Conservation (phyloP, 2,329 filamentous ascomycete species). For the Teratosphaeria destructans region DNA sequence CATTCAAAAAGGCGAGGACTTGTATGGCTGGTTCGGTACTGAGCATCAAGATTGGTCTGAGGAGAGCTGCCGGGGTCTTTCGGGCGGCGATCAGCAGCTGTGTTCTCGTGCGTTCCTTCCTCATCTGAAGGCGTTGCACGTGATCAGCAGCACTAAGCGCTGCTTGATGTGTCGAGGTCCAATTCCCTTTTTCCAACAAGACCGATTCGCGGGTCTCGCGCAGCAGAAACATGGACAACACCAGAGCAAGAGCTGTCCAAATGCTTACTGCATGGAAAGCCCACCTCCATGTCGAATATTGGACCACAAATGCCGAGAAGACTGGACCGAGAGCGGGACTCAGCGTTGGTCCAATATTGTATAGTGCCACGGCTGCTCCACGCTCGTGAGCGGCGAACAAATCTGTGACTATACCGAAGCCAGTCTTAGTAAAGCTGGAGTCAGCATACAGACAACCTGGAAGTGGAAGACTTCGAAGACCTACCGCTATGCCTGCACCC, state of each 20-base stretch:
- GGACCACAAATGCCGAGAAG: slow-evolving; percentile 29
- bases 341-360: slow-evolving; percentile 3
- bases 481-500: slow-evolving; percentile 8
- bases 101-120: neutral
- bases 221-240: too few relatives aligned
- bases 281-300: slow-evolving; percentile 37
- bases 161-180: too few relatives aligned
- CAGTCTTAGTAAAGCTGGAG: too few relatives aligned
- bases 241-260: too few relatives aligned
- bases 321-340: slow-evolving; percentile 7
- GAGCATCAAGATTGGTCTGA: neutral
- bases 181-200: too few relatives aligned
- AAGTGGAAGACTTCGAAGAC: too few relatives aligned
- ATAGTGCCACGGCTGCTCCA: slow-evolving; percentile 21
- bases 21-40: slow-evolving; percentile 42
- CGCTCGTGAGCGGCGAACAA: slow-evolving; percentile 13
- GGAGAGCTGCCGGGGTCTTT: neutral
- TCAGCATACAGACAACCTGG: too few relatives aligned
- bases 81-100: neutral
- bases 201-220: too few relatives aligned
- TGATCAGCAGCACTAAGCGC: neutral
- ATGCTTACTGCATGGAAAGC: slow-evolving; percentile 4
- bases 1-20: slow-evolving; percentile 38
- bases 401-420: too few relatives aligned
- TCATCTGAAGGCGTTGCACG: neutral